phyloP scores from a whole-genome alignment of 2,329 filamentous ascomycete species.

The Fusarium sp. region DNA sequence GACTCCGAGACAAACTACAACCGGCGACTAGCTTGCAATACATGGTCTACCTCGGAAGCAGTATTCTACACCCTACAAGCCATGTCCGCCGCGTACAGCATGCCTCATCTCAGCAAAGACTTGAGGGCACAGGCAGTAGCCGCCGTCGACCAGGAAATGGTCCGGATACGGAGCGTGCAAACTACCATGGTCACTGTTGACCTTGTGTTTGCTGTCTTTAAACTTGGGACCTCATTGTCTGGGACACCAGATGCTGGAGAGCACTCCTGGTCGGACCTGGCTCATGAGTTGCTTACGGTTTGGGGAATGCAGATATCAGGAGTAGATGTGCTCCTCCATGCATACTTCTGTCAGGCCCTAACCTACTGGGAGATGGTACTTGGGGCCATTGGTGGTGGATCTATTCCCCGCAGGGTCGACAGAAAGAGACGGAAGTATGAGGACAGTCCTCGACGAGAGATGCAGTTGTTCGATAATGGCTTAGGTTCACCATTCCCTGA shows the following conservation, averaged over 20 bases:
- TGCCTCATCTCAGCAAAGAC: not conserved
- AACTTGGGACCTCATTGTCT: not conserved
- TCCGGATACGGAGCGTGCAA: not conserved
- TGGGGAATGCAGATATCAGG: not conserved
- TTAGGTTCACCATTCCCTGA: not conserved
- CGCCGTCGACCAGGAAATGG: not conserved
- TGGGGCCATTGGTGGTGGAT: not conserved
- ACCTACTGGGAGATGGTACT: not conserved
- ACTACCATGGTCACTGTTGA: not conserved
- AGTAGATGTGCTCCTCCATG: not conserved
- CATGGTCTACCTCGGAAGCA: not conserved
- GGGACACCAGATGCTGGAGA: not conserved
- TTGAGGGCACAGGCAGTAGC: not conserved
- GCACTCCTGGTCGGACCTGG: not conserved
- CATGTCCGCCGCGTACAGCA: not conserved
- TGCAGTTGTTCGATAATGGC: not conserved
- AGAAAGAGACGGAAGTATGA: not conserved
- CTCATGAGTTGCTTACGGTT: not conserved
- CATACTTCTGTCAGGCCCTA: not conserved
- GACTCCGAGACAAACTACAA: not conserved
- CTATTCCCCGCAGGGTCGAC: not conserved
- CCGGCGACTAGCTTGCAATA: not conserved
- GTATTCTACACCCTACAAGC: not conserved
- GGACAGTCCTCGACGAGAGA: not conserved
- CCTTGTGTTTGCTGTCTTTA: not conserved